Percentiles rank a stretch among this genome's conserved stretches.
phyloP scores from a whole-genome alignment of 2,329 filamentous ascomycete species.

The Sclerotinia glacialis region DNA sequence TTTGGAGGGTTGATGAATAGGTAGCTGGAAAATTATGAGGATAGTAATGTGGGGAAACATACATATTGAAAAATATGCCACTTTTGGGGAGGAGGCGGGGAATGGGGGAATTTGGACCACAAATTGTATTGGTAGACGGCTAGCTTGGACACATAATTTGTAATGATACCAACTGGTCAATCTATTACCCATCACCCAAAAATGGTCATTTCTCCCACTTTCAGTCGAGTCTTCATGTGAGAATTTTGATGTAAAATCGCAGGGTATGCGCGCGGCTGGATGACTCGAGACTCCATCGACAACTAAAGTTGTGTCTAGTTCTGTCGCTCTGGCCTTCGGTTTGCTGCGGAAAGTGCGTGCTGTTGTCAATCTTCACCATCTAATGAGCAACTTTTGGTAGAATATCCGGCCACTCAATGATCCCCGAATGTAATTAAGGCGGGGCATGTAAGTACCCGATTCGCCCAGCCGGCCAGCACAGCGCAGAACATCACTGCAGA shows the following conservation, averaged over 20 bases:
- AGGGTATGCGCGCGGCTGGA: not conserved
- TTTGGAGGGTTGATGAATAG: not conserved
- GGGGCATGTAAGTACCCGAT: conserved; percentile 1
- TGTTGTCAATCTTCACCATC: not conserved
- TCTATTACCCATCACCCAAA: too few species aligned
- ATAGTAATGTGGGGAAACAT: not conserved
- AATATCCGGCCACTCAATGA: not conserved
- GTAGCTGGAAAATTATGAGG: not conserved
- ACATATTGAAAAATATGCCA: not conserved
- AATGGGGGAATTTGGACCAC: not conserved
- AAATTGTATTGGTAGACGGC: not conserved
- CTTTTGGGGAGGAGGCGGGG: not conserved
- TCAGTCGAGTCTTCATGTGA: too few species aligned
- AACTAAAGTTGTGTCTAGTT: not conserved
- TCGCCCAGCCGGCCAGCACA: not conserved
- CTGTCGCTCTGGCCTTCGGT: not conserved
- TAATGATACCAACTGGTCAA: not conserved
- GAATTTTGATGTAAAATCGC: not conserved
- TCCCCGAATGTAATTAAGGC: not conserved
- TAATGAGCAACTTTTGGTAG: too few species aligned
- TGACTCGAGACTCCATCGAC: not conserved
- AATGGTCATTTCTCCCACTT: too few species aligned
- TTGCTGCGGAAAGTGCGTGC: not conserved
- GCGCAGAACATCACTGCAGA: conserved; percentile 4
- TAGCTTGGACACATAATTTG: not conserved